Percentiles rank a stretch among this genome's conserved stretches.
Conservation (phyloP, 2,329 filamentous ascomycete species). For the Ophiostoma populinum region DNA sequence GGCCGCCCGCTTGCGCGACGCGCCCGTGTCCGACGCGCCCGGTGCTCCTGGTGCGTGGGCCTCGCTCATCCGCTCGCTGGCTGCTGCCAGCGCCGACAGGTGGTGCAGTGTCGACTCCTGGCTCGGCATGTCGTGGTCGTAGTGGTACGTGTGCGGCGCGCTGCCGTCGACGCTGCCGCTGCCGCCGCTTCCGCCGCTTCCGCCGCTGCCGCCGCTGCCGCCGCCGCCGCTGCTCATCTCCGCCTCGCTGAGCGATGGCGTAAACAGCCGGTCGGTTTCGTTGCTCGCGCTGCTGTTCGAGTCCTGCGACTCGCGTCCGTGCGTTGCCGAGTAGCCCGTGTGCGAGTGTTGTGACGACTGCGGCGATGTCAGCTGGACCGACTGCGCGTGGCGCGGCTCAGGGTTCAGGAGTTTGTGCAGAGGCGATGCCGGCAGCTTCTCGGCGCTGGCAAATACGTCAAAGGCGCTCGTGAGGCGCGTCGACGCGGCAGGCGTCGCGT, state of each 20-base stretch:
- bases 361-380: constrained; percentile 5
- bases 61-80: constrained; percentile 29
- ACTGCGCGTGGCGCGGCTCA: constrained; percentile 7
- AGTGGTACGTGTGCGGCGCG: not conserved
- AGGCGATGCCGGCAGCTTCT: constrained; percentile 6
- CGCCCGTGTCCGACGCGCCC: constrained; percentile 15
- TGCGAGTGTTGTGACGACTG: constrained; percentile 8
- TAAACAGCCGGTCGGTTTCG: constrained; percentile 24
- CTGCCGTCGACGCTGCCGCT: constrained; percentile 12
- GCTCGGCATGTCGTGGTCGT: constrained; percentile 23
- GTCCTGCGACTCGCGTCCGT: constrained; percentile 16
- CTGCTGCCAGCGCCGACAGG: constrained; percentile 39
- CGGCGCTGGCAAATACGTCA: constrained; percentile 6
- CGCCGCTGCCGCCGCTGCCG: constrained; percentile 19
- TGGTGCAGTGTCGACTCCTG: constrained; percentile 39
- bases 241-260: constrained; percentile 25
- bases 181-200: constrained; percentile 20
- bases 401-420: constrained; percentile 4
- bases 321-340: constrained; percentile 5
- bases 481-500: constrained; percentile 9
- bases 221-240: constrained; percentile 22
- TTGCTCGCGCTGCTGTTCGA: constrained; percentile 20
- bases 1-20: constrained; percentile 55
- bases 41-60: too few relatives aligned
- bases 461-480: constrained; percentile 8